phyloP scores from a whole-genome alignment of 2,329 filamentous ascomycete species.

The Trichoderma cornu-damae region DNA sequence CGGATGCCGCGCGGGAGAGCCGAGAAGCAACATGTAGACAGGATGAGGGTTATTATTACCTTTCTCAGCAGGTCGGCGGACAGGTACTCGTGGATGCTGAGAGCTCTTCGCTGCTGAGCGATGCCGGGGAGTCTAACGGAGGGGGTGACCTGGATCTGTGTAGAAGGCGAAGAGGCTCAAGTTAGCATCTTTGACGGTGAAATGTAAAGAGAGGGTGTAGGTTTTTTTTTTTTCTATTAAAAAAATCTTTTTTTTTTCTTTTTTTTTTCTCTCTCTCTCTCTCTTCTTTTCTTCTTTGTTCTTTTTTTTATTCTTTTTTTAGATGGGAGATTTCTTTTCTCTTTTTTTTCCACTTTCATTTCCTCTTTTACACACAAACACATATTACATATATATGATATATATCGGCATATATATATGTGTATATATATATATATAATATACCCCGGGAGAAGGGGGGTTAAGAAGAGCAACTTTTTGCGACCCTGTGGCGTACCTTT shows the following conservation, averaged over 20 bases:
- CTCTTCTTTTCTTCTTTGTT: too few species aligned
- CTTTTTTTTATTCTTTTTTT: too few species aligned
- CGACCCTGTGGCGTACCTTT: slow-evolving; percentile 56
- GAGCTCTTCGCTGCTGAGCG: slow-evolving; percentile 75
- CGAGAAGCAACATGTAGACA: background rate
- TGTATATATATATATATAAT: too few species aligned
- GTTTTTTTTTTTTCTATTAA: too few species aligned
- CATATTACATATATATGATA: too few species aligned
- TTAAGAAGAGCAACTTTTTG: slow-evolving; percentile 18
- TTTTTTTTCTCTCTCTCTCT: too few species aligned
- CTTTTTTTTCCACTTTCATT: too few species aligned
- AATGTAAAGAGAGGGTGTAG: slow-evolving; percentile 14
- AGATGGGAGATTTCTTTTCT: too few species aligned
- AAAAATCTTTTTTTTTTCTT: too few species aligned
- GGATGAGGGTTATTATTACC: slow-evolving; percentile 41
- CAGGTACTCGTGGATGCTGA: slow-evolving; percentile 98
- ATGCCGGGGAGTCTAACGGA: slow-evolving; percentile 57
- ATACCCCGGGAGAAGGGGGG: slow-evolving; percentile 11
- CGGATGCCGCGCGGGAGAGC: background rate
- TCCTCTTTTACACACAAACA: too few species aligned
- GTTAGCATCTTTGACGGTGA: slow-evolving; percentile 13
- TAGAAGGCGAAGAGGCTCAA: slow-evolving; percentile 1
- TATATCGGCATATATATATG: too few species aligned
- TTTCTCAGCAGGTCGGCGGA: slow-evolving; percentile 83
- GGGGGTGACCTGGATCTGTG: slow-evolving; percentile 37